These are phyloP conservation scores for Phaeodactylum tricornutum DNA, from an alignment of 108 stramenopile genomes.

Conservation along the genomic window DNA sequence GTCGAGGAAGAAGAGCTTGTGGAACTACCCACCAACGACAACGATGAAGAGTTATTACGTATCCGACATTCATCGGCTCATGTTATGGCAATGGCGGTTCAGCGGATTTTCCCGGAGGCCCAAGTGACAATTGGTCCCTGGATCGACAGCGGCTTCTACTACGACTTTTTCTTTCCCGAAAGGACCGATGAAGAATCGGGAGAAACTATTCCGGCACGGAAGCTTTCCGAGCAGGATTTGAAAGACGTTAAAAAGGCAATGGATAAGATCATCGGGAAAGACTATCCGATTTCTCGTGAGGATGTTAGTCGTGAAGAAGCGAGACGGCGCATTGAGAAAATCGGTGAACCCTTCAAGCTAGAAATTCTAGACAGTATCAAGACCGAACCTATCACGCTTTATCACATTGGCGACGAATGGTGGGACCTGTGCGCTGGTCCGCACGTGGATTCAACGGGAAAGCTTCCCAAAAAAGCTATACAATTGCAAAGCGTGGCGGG, in stretches of 20 bases:
- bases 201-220: slow-evolving; percentile 43
- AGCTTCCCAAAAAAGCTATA: slow-evolving; percentile 79
- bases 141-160: slow-evolving; percentile 98
- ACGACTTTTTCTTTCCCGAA: slow-evolving; percentile 90
- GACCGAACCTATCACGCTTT: slow-evolving; percentile 92
- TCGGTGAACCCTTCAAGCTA: slow-evolving; percentile 89
- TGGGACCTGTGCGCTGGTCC: slow-evolving; percentile 99
- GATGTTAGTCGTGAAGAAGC: slow-evolving; percentile 90
- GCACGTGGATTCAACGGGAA: slow-evolving; percentile 84
- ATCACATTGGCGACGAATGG: slow-evolving; percentile 93
- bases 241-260: slow-evolving; percentile 91
- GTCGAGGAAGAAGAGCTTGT: neutral
- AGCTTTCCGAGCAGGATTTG: slow-evolving; percentile 77
- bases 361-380: slow-evolving; percentile 89
- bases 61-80: slow-evolving; percentile 95
- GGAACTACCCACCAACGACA: slow-evolving; percentile 93
- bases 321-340: slow-evolving; percentile 62
- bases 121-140: slow-evolving; percentile 97
- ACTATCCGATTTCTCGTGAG: slow-evolving; percentile 81
- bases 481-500: slow-evolving; percentile 85
- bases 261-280: slow-evolving; percentile 88
- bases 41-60: slow-evolving; percentile 69
- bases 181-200: slow-evolving; percentile 62
- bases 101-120: slow-evolving; percentile 82
- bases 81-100: slow-evolving; percentile 99